These are phyloP conservation scores for Podaxis rugospora DNA, from an alignment of 768 basidiomycete species.

Conservation along the genomic window DNA sequence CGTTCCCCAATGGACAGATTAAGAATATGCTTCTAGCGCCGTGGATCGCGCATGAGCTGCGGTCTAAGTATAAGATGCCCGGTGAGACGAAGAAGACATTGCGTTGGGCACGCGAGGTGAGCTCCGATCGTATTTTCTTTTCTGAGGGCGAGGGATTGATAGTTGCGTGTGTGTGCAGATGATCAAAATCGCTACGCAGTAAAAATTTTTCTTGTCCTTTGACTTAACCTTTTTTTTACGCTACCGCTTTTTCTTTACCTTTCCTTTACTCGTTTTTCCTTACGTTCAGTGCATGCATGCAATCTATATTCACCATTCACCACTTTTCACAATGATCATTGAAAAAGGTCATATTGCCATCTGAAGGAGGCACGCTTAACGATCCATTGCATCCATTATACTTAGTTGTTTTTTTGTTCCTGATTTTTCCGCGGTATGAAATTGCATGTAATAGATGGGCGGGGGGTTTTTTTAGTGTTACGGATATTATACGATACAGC, in stretches of 20 bases:
- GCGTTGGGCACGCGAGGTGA: constrained; percentile 91
- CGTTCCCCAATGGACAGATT: constrained; percentile 77
- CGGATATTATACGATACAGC: constrained; percentile 6
- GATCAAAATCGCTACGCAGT: constrained; percentile 77
- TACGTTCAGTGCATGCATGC: constrained; percentile 41
- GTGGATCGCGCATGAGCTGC: constrained; percentile 75
- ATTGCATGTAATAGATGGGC: constrained; percentile 55
- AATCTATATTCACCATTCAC: constrained; percentile 32
- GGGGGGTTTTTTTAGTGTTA: constrained; percentile 3
- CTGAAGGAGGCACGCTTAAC: constrained; percentile 51
- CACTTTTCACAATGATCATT: neutral
- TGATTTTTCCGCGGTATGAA: constrained; percentile 27
- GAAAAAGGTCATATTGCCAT: constrained; percentile 39
- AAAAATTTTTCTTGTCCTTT: constrained; percentile 30
- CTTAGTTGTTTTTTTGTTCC: constrained; percentile 32
- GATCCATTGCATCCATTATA: constrained; percentile 28
- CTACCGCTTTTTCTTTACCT: neutral
- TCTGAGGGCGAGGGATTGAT: neutral
- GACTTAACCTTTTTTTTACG: constrained; percentile 11
- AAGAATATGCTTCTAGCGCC: constrained; percentile 73
- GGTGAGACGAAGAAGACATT: constrained; percentile 82
- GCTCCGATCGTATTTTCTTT: constrained; percentile 17
- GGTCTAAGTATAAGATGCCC: constrained; percentile 68
- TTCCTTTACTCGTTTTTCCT: constrained; percentile 17
- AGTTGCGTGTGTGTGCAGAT: constrained; percentile 41